phyloP scores from a whole-genome alignment of 148 eudicot species.

The Polygonum maritimum region DNA sequence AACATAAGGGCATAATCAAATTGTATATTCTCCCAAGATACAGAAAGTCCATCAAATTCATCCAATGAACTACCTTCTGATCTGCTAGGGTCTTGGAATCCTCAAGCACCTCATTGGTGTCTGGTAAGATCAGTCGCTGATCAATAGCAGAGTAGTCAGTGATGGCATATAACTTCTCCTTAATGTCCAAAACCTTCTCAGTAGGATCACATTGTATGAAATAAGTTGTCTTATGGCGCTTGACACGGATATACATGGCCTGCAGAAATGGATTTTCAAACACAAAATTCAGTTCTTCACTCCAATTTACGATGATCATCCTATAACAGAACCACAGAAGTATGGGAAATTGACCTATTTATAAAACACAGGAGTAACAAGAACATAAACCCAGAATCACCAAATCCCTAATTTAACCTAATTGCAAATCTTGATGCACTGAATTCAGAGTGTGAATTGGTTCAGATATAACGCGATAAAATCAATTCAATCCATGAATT shows the following conservation, averaged over 20 bases:
- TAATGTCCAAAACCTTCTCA: conserved; percentile 59
- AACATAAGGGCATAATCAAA: not conserved
- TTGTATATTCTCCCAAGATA: not conserved
- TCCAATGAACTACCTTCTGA: conserved; percentile 55
- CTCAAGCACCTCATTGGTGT: conserved; percentile 60
- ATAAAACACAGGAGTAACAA: not conserved
- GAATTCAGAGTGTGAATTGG: not conserved
- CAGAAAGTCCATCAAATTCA: not conserved
- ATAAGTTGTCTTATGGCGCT: conserved; percentile 82
- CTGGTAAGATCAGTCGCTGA: conserved; percentile 58
- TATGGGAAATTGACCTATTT: not conserved
- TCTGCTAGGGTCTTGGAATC: conserved; percentile 88
- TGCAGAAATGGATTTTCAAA: conserved; percentile 14
- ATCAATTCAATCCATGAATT: not conserved
- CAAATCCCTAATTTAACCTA: no score
- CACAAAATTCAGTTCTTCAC: not conserved
- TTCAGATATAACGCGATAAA: not conserved
- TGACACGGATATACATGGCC: conserved; percentile 97
- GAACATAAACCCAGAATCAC: no score
- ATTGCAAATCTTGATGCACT: not conserved
- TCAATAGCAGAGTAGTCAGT: conserved; percentile 70
- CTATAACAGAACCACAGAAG: not conserved
- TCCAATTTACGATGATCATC: not conserved
- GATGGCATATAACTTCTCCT: conserved; percentile 64
- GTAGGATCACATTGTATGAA: conserved; percentile 88